Base-by-base conservation (phyloP, 2,329 filamentous ascomycete species). In the Kalmusia sp. region DNA sequence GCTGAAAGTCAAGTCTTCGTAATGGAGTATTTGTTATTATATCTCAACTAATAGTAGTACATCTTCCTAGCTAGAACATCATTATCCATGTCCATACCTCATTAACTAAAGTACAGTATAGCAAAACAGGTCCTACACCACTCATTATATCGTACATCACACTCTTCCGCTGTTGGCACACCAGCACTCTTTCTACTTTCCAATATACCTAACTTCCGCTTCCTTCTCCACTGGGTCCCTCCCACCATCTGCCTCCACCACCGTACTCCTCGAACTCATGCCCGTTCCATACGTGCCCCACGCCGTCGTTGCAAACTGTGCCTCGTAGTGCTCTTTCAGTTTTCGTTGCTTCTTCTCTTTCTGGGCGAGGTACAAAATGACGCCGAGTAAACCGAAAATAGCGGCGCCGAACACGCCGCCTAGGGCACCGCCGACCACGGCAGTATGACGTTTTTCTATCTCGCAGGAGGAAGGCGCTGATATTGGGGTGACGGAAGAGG, bases 321-420 rank as follows among this genome's bases (percentile, higher is more conserved):
- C 37, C 15, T 55, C 52, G 21, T 55, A 55, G 21, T 55, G 52
- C 43, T 73, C 68, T 50, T 72, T 73, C 7, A 72, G 54, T 21
- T 52, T 68, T 25, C 69, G 56, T 41, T 72, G 69, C 28, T 60
- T 55, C 52, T 64, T 66, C 37, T 73, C 70, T n/a, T 52, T 58
- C 52, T 64, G 65, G 43, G 62, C 49, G 50, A 71, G 55, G 66
- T 65, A 71, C 27, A 58, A 47, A 1, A 69, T 51, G 3, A 55
- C 24, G 15, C 38, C 56, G 19, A 58, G 6, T 5, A 69, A 27
- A 14, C 43, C 53, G 7, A 68, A 6, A 4, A 71, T 51, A 17
- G 59, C 57, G 6, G 58, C 45, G n/a, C 66, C 58, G n/a, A 70
- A 58, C 15, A 65, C 43, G 6, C 60, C 62, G 21, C 66, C 67